Conservation (phyloP, 1,139 yeast species). For the Nematodospora anomalae region DNA sequence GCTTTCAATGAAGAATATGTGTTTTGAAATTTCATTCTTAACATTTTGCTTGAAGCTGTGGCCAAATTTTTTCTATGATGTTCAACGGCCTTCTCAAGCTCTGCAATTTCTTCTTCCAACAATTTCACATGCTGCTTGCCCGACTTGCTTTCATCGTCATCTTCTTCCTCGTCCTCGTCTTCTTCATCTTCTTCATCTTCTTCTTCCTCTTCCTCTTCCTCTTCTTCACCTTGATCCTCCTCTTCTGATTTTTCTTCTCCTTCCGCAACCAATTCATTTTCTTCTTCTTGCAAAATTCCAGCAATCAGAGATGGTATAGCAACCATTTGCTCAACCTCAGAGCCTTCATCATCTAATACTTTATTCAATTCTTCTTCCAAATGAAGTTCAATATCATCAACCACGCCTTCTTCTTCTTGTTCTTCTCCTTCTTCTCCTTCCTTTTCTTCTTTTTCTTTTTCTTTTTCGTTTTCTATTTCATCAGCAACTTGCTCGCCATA, state of each 20-base stretch:
- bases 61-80: conserved; percentile 73
- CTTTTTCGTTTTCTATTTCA: conserved; percentile 20
- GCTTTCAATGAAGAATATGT: conserved; percentile 76
- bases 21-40: conserved; percentile 84
- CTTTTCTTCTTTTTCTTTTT: conserved; percentile 19
- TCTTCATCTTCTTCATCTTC: conserved; percentile 30
- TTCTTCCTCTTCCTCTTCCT: conserved; percentile 31
- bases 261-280: conserved; percentile 13
- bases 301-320: conserved; percentile 13
- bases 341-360: conserved; percentile 26
- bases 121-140: conserved; percentile 71
- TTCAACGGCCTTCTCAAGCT: conserved; percentile 75
- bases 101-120: conserved; percentile 81
- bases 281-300: conserved; percentile 16
- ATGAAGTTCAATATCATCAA: conserved; percentile 17
- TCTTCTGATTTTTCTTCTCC: conserved; percentile 21
- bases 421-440: conserved; percentile 24
- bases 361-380: conserved; percentile 37
- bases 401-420: conserved; percentile 29
- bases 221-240: conserved; percentile 27
- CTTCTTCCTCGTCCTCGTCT: conserved; percentile 27
- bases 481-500: conserved; percentile 19
- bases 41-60: conserved; percentile 81
- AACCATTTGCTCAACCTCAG: conserved; percentile 10
- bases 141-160: conserved; percentile 30